Evolutionary conservation across 2,329 filamentous ascomycete species (phyloP).

Genomic region (Aspergillus quadrilineatus): DNA sequence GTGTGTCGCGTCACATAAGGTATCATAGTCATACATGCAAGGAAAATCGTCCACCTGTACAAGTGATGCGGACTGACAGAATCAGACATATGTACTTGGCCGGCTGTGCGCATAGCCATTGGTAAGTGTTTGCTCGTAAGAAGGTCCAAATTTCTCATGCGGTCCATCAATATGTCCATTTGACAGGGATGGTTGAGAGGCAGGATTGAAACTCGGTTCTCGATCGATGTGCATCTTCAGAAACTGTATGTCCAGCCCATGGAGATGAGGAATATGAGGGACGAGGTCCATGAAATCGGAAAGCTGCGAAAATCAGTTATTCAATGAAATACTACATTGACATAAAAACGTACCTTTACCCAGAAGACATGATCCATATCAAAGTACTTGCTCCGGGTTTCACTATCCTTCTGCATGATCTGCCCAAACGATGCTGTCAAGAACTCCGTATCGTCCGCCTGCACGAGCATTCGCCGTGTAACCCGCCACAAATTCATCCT

Average conservation of each 20-base stretch:
- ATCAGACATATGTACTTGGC: conserved; percentile 44
- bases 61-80: conserved; percentile 22
- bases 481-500: conserved; percentile 50
- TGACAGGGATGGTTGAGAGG: conserved; percentile 23
- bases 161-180: conserved; percentile 33
- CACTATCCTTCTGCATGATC: conserved; percentile 42
- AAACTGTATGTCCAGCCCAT: conserved; percentile 41
- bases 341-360: conserved; percentile 43
- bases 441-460: conserved; percentile 40
- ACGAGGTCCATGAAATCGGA: conserved; percentile 53
- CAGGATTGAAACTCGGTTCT: conserved; percentile 29
- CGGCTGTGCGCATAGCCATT: conserved; percentile 38
- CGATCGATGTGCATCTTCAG: conserved; percentile 43
- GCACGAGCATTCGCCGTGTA: conserved; percentile 46
- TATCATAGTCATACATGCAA: conserved; percentile 46
- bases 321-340: neutral
- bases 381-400: conserved; percentile 49
- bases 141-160: conserved; percentile 20
- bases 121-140: conserved; percentile 31
- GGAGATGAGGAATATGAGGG: conserved; percentile 49
- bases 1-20: conserved; percentile 33
- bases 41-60: conserved; percentile 34
- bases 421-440: conserved; percentile 39
- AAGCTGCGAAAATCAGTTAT: conserved; percentile 31
- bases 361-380: conserved; percentile 53